Evolutionary conservation across 306 rosid species (phyloP).

Genomic region (Prinsepia uniflora): DNA sequence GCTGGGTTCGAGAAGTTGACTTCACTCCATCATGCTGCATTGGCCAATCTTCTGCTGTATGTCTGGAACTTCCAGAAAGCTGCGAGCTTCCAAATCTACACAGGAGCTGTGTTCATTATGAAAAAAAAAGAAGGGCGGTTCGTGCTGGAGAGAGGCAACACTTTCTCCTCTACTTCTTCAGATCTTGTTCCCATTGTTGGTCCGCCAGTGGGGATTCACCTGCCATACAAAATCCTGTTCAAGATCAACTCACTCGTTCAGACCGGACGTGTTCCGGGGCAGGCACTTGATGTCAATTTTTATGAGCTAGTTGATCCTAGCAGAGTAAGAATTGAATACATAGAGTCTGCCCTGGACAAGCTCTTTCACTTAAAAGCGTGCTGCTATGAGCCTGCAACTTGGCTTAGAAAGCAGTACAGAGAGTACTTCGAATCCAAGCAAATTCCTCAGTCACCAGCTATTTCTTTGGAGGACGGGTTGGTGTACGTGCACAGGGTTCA

Average conservation of each 20-base stretch:
- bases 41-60: constrained; percentile 28
- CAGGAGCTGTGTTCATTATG: constrained; percentile 14
- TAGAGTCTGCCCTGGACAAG: constrained; percentile 38
- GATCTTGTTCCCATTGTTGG: constrained; percentile 36
- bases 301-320: constrained; percentile 37
- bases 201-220: constrained; percentile 25
- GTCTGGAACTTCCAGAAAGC: constrained; percentile 24
- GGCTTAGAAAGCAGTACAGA: constrained; percentile 26
- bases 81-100: constrained; percentile 24
- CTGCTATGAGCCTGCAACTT: constrained; percentile 38
- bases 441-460: constrained; percentile 23
- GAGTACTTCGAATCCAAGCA: not conserved
- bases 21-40: constrained; percentile 34
- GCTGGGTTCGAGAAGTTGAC: constrained; percentile 36
- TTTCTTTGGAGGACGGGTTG: constrained; percentile 34
- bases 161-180: constrained; percentile 9
- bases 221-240: constrained; percentile 39
- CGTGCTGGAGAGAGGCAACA: not conserved
- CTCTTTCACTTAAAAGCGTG: constrained; percentile 28
- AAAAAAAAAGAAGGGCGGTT: constrained; percentile 27
- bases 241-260: constrained; percentile 45
- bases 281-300: constrained; percentile 30
- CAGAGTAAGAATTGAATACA: constrained; percentile 4
- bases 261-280: constrained; percentile 37
- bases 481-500: constrained; percentile 35